phyloP scores from a whole-genome alignment of 2,329 filamentous ascomycete genomes.

The Fusarium sp. region DNA sequence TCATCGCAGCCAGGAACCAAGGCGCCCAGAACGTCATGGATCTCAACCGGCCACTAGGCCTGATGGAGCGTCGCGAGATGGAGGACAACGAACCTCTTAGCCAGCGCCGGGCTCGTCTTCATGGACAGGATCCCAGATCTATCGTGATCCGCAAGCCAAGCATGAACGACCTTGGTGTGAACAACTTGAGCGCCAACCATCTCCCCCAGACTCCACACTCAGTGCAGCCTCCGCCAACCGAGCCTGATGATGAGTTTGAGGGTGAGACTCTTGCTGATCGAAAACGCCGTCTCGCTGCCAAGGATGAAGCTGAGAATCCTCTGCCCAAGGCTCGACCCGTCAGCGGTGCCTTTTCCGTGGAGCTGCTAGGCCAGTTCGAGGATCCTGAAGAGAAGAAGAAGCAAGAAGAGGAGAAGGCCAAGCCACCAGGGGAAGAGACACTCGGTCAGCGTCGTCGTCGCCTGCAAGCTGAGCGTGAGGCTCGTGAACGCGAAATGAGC shows the following conservation, averaged over 20 bases:
- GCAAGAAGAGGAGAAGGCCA: constrained; percentile 51
- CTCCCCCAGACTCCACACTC: constrained; percentile 33
- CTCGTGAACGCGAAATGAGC: constrained; percentile 66
- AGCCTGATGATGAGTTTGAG: constrained; percentile 67
- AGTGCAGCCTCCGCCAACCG: constrained; percentile 44
- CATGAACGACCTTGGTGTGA: constrained; percentile 54
- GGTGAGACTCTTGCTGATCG: constrained; percentile 75
- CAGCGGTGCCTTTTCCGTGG: constrained; percentile 73
- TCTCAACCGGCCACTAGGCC: constrained; percentile 73
- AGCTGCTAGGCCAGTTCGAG: constrained; percentile 74
- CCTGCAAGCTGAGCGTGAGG: constrained; percentile 76
- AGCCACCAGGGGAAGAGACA: constrained; percentile 73
- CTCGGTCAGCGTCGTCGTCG: constrained; percentile 80
- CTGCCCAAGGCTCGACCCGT: constrained; percentile 68
- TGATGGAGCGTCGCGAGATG: constrained; percentile 83
- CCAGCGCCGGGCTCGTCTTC: constrained; percentile 77
- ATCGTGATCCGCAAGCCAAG: constrained; percentile 53
- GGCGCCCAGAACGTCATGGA: constrained; percentile 62
- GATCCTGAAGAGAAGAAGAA: constrained; percentile 57
- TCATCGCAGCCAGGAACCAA: constrained; percentile 75
- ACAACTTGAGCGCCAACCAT: constrained; percentile 30
- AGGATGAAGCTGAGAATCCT: constrained; percentile 57
- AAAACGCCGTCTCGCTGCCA: constrained; percentile 71
- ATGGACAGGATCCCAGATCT: constrained; percentile 66
- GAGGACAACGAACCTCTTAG: constrained; percentile 95